Base-by-base conservation (phyloP, 106 monocot species). In the Amphibolis antarctica region DNA sequence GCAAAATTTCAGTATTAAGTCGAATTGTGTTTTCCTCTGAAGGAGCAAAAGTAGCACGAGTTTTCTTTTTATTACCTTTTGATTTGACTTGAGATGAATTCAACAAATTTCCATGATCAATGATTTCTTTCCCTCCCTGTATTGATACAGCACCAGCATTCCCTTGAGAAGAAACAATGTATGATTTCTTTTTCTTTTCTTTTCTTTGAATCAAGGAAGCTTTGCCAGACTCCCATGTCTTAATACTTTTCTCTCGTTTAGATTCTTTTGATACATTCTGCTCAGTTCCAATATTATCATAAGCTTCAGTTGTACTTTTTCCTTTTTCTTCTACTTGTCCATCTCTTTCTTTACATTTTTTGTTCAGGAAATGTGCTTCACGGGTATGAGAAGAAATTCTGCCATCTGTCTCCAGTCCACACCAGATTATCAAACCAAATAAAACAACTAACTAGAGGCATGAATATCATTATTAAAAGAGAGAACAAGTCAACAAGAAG, bases 131-230 rank as follows among this genome's bases (percentile, higher is more conserved):
- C 28, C 28, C 56, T 27, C 28, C 26, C 56, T 56, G 25, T 13
- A 28, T 29, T 17, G 14, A 29, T 11, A 14, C 9, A 23, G 10
- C 23, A 15, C 14, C 56, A 29, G 15, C 28, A 56, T 56, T 56
- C 28, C 14, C 56, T 15, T 28, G 27, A 56, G 5, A 25, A 14
- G 56, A 56, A 13, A 1, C 23, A 25, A 14, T 15, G 9, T 28
- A 56, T 56, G 15, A 27, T 26, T 56, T 56, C 27, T 56, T 56
- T 26, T 56, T 56, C 56, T 29, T 28, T 56, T 24, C 28, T 56
- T 56, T 56, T 56, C 25, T 56, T 25, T 14, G 15, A 5, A 17
- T 10, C 56, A 56, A 17, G 0, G 29, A 12, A 13, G 23, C 56
- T 0, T 21, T 5, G 17, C 13, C 56, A 56, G 12, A 5, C 26